Percentiles rank a stretch among this genome's conserved stretches.
Evolutionary conservation across 352 stramenopile genomes (phyloP).

Genomic region (Globisporangium orthogonon): DNA sequence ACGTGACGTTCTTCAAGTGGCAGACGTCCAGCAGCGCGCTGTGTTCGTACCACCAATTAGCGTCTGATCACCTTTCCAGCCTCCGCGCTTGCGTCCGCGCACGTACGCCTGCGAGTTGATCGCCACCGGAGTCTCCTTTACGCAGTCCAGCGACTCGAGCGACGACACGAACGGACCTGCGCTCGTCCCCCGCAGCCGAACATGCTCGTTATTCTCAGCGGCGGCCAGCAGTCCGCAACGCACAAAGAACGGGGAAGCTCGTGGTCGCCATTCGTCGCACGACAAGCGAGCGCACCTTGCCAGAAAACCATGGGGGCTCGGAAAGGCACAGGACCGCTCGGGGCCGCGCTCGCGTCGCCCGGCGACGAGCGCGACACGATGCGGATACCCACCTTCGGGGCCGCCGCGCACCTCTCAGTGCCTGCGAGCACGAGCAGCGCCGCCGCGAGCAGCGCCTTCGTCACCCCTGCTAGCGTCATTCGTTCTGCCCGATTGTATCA

Average conservation of each 20-base stretch:
- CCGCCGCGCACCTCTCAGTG: conserved; percentile 22
- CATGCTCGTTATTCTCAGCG: no score
- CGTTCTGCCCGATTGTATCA: no score
- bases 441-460: conserved; percentile 13
- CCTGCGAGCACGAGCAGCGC: conserved; percentile 17
- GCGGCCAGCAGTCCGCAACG: no score
- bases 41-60: background rate
- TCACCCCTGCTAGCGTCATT: background rate
- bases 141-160: conserved; percentile 25
- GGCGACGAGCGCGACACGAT: conserved; percentile 32
- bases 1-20: conserved; percentile 54
- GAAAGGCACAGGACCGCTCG: conserved; percentile 30
- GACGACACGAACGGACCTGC: conserved; percentile 32
- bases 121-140: conserved; percentile 34
- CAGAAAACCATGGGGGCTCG: conserved; percentile 37
- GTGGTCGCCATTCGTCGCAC: background rate
- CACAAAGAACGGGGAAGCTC: no score
- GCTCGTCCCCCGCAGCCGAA: background rate
- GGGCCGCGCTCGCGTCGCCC: conserved; percentile 8
- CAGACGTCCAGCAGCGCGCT: conserved; percentile 62
- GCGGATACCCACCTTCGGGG: conserved; percentile 55
- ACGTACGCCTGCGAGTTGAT: conserved; percentile 41
- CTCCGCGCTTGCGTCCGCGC: background rate
- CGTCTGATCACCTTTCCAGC: no score
- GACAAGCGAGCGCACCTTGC: conserved; percentile 17